Evolutionary conservation across 768 basidiomycete genomes (phyloP).

Genomic region (Tremella mesenterica): DNA sequence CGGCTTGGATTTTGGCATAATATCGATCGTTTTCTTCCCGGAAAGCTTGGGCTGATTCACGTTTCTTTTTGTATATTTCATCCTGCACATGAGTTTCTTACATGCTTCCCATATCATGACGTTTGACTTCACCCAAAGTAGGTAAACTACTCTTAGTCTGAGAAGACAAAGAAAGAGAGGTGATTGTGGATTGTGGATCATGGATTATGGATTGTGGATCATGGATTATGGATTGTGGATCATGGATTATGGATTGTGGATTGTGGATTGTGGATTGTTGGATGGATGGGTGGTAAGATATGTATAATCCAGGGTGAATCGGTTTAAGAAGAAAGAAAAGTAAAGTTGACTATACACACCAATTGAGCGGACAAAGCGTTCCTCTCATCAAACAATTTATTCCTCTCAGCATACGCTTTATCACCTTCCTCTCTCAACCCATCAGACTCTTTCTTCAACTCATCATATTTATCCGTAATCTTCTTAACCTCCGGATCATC

Average conservation of each 20-base stretch:
- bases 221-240: no score
- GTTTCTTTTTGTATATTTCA: conserved; percentile 63
- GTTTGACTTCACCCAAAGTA: no score
- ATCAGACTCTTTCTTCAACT: conserved; percentile 75
- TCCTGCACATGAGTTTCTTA: no score
- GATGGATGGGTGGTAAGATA: no score
- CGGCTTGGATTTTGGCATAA: conserved; percentile 43
- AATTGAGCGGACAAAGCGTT: conserved; percentile 55
- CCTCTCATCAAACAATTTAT: conserved; percentile 79
- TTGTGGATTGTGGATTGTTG: no score
- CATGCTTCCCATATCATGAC: conserved; percentile 15
- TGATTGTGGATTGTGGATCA: no score
- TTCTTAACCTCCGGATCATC: conserved; percentile 86
- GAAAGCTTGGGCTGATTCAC: conserved; percentile 61
- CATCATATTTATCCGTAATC: conserved; percentile 67
- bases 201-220: no score
- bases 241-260: no score
- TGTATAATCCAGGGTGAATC: no score
- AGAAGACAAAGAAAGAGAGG: no score
- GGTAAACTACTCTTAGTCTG: no score
- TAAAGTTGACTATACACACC: conserved; percentile 27
- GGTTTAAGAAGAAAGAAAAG: no score
- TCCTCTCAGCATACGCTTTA: conserved; percentile 68
- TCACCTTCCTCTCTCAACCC: conserved; percentile 77
- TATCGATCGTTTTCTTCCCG: conserved; percentile 69